Conservation (phyloP, 768 basidiomycete genomes). For the Gautieria morchelliformis region DNA sequence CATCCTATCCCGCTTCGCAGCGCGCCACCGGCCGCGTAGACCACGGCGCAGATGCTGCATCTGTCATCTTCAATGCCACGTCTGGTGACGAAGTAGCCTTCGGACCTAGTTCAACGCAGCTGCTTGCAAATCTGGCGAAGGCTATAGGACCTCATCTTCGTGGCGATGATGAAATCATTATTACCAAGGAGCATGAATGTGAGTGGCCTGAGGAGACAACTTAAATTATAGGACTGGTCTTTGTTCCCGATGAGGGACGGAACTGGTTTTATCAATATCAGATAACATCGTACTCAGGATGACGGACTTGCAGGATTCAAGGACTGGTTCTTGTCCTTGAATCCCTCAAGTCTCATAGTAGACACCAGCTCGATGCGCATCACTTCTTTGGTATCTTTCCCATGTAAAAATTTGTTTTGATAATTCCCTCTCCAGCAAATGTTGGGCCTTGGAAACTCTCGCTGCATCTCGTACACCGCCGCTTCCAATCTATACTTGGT, state of each 20-base stretch:
- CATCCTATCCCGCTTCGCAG: constrained; percentile 53
- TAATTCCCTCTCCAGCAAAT: constrained; percentile 37
- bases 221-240: no score
- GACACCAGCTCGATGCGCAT: no score
- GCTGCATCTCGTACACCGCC: constrained; percentile 39
- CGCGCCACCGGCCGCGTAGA: constrained; percentile 41
- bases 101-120: constrained; percentile 56
- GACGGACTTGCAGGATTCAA: no score
- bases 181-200: constrained; percentile 81
- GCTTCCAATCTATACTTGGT: constrained; percentile 52
- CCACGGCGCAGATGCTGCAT: constrained; percentile 41
- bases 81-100: constrained; percentile 56
- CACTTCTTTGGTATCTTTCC: background rate
- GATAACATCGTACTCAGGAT: no score
- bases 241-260: no score
- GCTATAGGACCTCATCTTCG: constrained; percentile 46
- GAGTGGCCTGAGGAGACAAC: constrained; percentile 1
- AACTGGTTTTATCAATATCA: no score
- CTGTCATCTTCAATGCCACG: constrained; percentile 55
- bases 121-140: constrained; percentile 59
- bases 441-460: constrained; percentile 65
- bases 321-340: no score
- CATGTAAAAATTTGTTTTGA: background rate
- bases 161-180: constrained; percentile 61
- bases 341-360: no score